A percentile compares a stretch with the other conserved stretches of the same genome.
Conservation (phyloP, 306 rosid species). For the Coriaria nepalensis region DNA sequence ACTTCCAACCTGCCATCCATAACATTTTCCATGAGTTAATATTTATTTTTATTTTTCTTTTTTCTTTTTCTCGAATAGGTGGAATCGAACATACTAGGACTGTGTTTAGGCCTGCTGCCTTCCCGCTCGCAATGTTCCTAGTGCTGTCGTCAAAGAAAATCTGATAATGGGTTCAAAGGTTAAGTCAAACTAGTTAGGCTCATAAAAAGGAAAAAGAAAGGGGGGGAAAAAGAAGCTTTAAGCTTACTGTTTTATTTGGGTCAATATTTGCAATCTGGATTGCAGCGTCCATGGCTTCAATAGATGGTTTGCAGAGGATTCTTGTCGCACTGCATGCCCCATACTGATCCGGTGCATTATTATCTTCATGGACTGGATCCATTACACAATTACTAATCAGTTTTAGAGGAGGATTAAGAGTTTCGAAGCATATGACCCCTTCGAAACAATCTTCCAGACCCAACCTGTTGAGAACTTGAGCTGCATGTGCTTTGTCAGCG, state of each 20-base stretch:
- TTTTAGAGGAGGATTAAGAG: conserved; percentile 47
- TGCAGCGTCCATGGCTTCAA: conserved; percentile 58
- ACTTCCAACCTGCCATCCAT: conserved; percentile 53
- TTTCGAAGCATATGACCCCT: conserved; percentile 77
- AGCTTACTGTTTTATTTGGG: conserved; percentile 50
- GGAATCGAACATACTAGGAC: conserved; percentile 49
- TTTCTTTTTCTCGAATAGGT: neutral
- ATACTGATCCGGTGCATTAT: too few species aligned
- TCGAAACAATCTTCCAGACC: conserved; percentile 76
- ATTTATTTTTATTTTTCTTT: neutral
- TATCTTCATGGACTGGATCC: too few species aligned
- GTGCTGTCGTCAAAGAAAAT: conserved; percentile 74
- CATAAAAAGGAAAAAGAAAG: too few species aligned
- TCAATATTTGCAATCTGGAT: conserved; percentile 44
- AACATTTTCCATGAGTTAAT: neutral
- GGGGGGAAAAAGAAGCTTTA: neutral
- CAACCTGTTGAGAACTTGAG: conserved; percentile 45
- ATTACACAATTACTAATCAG: neutral
- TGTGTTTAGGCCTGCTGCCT: conserved; percentile 61
- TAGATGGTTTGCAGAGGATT: conserved; percentile 66
- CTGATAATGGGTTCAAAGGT: conserved; percentile 19
- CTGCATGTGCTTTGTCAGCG: conserved; percentile 58
- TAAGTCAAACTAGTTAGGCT: too few species aligned
- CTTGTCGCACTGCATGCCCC: neutral
- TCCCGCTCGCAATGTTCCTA: conserved; percentile 67